Conservation (phyloP, 1,284 basidiomycete genomes). For the Exsudoporus floridanus region DNA sequence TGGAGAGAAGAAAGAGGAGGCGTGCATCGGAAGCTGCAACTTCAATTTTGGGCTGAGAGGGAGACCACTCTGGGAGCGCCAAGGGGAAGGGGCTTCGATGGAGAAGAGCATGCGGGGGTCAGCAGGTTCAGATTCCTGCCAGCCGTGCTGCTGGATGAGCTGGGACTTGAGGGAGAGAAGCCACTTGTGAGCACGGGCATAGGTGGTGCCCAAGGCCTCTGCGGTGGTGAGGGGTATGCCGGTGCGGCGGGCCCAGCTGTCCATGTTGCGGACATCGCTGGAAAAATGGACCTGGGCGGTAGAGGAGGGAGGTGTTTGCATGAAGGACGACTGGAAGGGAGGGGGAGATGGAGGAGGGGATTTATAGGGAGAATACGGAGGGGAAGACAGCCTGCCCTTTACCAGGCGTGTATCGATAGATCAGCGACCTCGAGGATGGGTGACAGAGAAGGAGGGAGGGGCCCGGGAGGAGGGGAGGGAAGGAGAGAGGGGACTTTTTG, state of each 20-base stretch:
- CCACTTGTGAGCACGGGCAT: slow-evolving; percentile 76
- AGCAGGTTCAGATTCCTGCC: slow-evolving; percentile 57
- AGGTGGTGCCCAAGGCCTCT: slow-evolving; percentile 73
- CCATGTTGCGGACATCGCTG: slow-evolving; percentile 74
- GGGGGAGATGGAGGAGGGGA: slow-evolving; percentile 6
- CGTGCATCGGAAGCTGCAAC: slow-evolving; percentile 70
- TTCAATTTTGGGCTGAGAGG: slow-evolving; percentile 72
- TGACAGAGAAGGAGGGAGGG: slow-evolving; percentile 21
- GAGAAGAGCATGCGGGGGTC: slow-evolving; percentile 74
- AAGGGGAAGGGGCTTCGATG: slow-evolving; percentile 72
- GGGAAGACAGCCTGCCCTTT: slow-evolving; percentile 33
- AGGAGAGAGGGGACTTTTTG: slow-evolving; percentile 37
- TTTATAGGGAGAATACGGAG: slow-evolving; percentile 29
- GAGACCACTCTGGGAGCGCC: slow-evolving; percentile 68
- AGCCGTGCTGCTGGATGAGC: slow-evolving; percentile 65
- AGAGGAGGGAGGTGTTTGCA: slow-evolving; percentile 41
- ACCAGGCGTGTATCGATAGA: slow-evolving; percentile 29
- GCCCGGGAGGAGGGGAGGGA: slow-evolving; percentile 12
- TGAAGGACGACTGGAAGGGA: slow-evolving; percentile 17
- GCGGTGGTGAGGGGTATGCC: slow-evolving; percentile 77
- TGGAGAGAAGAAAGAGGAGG: slow-evolving; percentile 79
- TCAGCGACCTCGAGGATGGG: slow-evolving; percentile 12
- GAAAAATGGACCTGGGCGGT: slow-evolving; percentile 71
- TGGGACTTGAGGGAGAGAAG: slow-evolving; percentile 57
- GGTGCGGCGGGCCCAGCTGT: slow-evolving; percentile 74